Conservation (phyloP, 352 stramenopile genomes). For the Phytophthora melonis region DNA sequence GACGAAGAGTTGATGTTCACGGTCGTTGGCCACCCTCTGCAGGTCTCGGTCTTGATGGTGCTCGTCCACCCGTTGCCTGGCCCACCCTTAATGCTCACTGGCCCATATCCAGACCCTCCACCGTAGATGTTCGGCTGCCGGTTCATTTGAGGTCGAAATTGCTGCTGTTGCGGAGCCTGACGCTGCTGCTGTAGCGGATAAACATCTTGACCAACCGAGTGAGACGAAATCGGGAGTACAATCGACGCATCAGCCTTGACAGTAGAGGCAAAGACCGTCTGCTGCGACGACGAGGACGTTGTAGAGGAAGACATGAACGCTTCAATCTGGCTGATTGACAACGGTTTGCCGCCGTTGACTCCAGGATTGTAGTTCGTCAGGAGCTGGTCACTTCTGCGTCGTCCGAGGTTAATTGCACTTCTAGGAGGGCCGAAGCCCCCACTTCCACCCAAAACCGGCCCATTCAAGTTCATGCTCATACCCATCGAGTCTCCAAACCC, state of each 20-base stretch:
- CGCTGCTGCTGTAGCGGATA: conserved; percentile 36
- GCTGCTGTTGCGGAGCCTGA: conserved; percentile 14
- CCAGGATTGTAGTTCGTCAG: conserved; percentile 28
- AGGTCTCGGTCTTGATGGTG: conserved; percentile 21
- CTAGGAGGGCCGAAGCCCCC: conserved; percentile 16
- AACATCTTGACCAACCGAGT: conserved; percentile 36
- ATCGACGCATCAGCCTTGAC: conserved; percentile 44
- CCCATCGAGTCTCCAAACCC: conserved; percentile 29
- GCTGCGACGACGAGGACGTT: conserved; percentile 13
- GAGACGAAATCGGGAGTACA: conserved; percentile 42
- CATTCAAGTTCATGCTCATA: conserved; percentile 20
- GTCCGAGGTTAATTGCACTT: conserved; percentile 16
- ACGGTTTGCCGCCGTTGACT: conserved; percentile 9
- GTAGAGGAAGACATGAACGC: conserved; percentile 34
- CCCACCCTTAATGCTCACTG: conserved; percentile 24
- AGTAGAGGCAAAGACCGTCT: conserved; percentile 26
- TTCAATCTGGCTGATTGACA: conserved; percentile 36
- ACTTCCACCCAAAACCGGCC: background rate
- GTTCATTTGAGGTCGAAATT: conserved; percentile 30
- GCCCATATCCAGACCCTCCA: conserved; percentile 13
- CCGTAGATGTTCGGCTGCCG: conserved; percentile 32
- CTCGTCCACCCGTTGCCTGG: conserved; percentile 26
- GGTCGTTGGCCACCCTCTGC: conserved; percentile 24
- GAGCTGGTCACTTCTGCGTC: conserved; percentile 49
- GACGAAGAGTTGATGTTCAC: conserved; percentile 20